Evolutionary conservation across 2,329 filamentous ascomycete species (phyloP).

Genomic region (Lizonia empirigonia): DNA sequence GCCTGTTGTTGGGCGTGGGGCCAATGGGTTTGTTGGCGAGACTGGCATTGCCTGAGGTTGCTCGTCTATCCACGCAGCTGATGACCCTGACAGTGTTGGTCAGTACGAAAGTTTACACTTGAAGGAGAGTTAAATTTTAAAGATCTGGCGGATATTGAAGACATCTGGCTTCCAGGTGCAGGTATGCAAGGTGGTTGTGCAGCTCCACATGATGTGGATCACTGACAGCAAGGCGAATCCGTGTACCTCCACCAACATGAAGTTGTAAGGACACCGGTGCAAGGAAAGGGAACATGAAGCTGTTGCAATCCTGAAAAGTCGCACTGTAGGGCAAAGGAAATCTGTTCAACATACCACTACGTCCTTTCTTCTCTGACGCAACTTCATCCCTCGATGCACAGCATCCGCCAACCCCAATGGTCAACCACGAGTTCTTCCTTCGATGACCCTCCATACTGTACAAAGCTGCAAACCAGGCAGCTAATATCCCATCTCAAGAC

Average conservation of each 20-base stretch:
- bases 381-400: constrained; percentile 44
- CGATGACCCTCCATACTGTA: constrained; percentile 28
- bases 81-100: constrained; percentile 1
- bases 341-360: constrained; percentile 35
- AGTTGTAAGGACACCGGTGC: constrained; percentile 7
- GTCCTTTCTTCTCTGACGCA: constrained; percentile 32
- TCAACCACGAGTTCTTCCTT: constrained; percentile 40
- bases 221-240: constrained; percentile 16
- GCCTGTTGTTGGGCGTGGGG: constrained; percentile 41
- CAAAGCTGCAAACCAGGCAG: constrained; percentile 37
- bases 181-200: constrained; percentile 7
- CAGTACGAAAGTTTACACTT: too few species aligned
- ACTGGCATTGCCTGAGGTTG: constrained; percentile 43
- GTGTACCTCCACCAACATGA: constrained; percentile 7
- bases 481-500: constrained; percentile 29
- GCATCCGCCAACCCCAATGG: constrained; percentile 42
- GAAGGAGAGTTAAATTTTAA: too few species aligned
- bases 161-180: constrained; percentile 2
- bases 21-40: constrained; percentile 17
- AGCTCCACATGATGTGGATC: constrained; percentile 18
- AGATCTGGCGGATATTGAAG: neutral
- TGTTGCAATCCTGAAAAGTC: neutral
- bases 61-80: constrained; percentile 29
- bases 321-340: constrained; percentile 11
- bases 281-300: neutral